A percentile compares a stretch with the other conserved stretches of the same genome.
Evolutionary conservation across 179 eudicot genomes (phyloP).

Genomic region (Kewa caespitosa): DNA sequence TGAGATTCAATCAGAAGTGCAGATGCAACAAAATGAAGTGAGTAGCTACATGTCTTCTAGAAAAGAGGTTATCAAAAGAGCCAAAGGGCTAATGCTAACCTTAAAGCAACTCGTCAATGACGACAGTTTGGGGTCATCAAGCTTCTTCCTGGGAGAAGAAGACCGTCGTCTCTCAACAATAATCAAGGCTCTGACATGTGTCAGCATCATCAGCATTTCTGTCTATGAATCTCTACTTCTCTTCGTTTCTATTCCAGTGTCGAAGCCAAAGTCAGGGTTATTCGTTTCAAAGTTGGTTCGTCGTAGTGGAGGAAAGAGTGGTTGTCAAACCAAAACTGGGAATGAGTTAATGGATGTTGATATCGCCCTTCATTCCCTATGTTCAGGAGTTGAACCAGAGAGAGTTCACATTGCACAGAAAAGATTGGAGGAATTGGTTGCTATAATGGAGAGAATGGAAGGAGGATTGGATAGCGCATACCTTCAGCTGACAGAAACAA

Average conservation of each 20-base stretch:
- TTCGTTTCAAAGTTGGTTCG: conserved; percentile 23
- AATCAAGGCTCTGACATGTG: conserved; percentile 34
- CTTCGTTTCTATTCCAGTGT: conserved; percentile 35
- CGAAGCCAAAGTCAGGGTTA: conserved; percentile 25
- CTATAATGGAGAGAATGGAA: neutral
- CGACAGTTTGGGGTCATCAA: conserved; percentile 9
- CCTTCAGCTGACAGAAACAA: conserved; percentile 21
- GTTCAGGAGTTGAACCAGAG: conserved; percentile 1
- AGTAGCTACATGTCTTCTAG: conserved; percentile 8
- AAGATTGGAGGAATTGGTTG: conserved; percentile 18
- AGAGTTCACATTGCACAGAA: neutral
- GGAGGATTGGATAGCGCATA: conserved; percentile 28
- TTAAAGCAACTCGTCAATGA: neutral
- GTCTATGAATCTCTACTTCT: conserved; percentile 26
- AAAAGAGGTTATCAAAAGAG: conserved; percentile 16
- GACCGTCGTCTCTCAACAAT: conserved; percentile 11
- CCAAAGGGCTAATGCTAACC: neutral
- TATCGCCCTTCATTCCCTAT: conserved; percentile 15
- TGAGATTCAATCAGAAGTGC: neutral
- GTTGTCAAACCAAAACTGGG: neutral
- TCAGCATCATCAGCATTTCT: conserved; percentile 25
- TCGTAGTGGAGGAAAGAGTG: neutral
- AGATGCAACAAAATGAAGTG: neutral
- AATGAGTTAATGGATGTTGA: conserved; percentile 21
- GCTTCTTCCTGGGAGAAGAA: conserved; percentile 10